Evolutionary conservation across 805 yeast species (phyloP), one percentile per base, ranked within the genome.

Genomic region (Groenewaldozyma salmanticensis): DNA sequence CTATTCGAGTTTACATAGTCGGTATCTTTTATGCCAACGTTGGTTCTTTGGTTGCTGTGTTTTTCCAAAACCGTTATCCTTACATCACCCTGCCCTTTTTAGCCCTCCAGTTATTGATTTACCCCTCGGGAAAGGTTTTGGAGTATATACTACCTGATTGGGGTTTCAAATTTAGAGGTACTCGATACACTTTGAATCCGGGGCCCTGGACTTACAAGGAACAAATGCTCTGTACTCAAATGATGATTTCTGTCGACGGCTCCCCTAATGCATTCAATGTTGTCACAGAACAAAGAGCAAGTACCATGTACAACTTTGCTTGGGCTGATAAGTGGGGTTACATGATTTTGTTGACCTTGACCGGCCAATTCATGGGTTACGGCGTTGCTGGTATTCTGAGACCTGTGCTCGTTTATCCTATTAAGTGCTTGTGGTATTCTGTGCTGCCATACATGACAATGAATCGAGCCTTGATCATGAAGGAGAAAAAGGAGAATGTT

Each of bases 161-260:
- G 61, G 65, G 69, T 3, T 54, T 72, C 51, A 62, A 54, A 4
- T 33, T 64, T 32, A 45, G 55, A 32, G 71, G 77, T 38, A 61
- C 52, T 22, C 61, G 67, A 48, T 52, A 59, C 43, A 62, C 66
- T 15, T 58, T 75, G 42, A 76, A 53, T 52, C 80, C 81, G 7
- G 79, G 81, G 7, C 80, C 79, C 15, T 78, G 80, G 77, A 61
- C 65, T 31, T 61, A 56, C 46, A 78, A 78, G 53, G 84, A 78
- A 51, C 83, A 77, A 54, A 75, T 77, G 79, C 65, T 77, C 43
- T 62, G 77, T 6, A 71, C 82, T 24, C 43, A 41, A 43, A 46
- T 48, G 52, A 47, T 67, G 31, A 55, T 65, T 41, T 59, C 61
- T 40, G 57, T 61, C 33, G 65, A 64, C 18, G 34, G 43, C 13